Base-by-base conservation (phyloP, 192 early-diverging fungal genomes). In the Mortierella hygrophila region DNA sequence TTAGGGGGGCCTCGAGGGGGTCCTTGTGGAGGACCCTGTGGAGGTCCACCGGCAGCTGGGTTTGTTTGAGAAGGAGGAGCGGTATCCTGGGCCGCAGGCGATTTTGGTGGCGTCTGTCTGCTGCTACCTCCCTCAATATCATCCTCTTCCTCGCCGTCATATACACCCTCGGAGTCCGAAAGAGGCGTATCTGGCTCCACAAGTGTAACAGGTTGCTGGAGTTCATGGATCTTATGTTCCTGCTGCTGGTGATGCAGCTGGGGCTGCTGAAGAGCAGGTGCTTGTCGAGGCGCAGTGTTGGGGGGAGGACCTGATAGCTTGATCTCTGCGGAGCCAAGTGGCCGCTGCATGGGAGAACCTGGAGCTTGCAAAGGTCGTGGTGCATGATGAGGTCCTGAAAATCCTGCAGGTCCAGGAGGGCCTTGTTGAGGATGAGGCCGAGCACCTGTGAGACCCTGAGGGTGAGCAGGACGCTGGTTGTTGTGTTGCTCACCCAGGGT, bases 1-100 rank as follows among this genome's bases (percentile, higher is more conserved):
- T 80, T 80, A 8, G 84, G 78, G 40, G 77, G 82, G 26, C 82
- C 82, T n/a, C 82, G 77, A 60, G 82, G 82, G 35, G 84, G 84
- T 3, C 84, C 84, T 32, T 70, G 9, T 74, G 84, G 79, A 29
- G 84, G 84, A 16, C 84, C 83, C 7, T 47, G 77, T 57, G 83
- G 57, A 40, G 72, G 68, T 41, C 57, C 26, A 41, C 60, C 82
- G 0, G 44, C 54, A 44, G 57, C 29, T 23, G 55, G 15, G 40
- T 40, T 37, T 76, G 47, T 55, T 23, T 54, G 38, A 32, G 75
- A 41, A 65, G 60, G 60, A 44, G 76, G 65, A 37, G 23, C 32
- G 49, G 6, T 20, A 29, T 72, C 23, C 20, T 77, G 60, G 47
- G 72, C 16, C n/a, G 60, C 42, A 35, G 76, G 35, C 4, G 40